Evolutionary conservation across 2,329 filamentous ascomycete species (phyloP), one percentile per base, ranked within the genome.

Genomic region (Meredithiella fracta): DNA sequence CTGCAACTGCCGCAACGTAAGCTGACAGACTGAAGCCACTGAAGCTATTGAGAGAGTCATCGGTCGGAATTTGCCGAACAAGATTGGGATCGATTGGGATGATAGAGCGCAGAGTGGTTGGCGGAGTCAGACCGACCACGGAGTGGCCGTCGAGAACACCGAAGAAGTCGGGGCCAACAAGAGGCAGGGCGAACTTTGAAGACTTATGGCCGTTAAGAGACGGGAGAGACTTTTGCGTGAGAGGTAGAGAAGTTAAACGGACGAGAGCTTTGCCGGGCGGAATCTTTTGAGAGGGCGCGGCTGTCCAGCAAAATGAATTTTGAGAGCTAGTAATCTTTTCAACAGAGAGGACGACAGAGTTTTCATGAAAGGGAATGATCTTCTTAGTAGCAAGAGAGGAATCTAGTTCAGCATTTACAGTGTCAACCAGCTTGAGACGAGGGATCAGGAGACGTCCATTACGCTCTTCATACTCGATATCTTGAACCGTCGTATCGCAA

Each of bases 391-490:
- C 17, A 1, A 55, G 29, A 42, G 40, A 34, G 1, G 64, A 62
- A 60, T 76, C 73, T 1, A 78, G 69, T n/a, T 72, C 58, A 3
- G 62, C 62, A 59, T 77, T 78, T 26, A 78, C 61, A 0, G 59
- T 34, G 1, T 58, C 37, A 1, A 75, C 58, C 0, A 71, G 69
- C 47, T 65, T 61, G 1, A 78, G 64, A 3, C 75, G 69, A 4
- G 75, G 73, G 3, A 76, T 67, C 57, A 65, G 70, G 2, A 76
- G 55, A 25, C 62, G 62, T 2, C 67, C 67, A 1, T 63, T 59
- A 3, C 66, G 62, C 55, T 71, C 69, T 1, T 67, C 67, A 59
- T 70, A 77, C 58, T 78, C 75, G 1, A 47, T 20, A 34, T 60
- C 59, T 5, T 40, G 17, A 9, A 54, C 31, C 31, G 44, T 8